phyloP scores from a whole-genome alignment of 2,329 filamentous ascomycete genomes.

The Penicillium fuscoglaucum region DNA sequence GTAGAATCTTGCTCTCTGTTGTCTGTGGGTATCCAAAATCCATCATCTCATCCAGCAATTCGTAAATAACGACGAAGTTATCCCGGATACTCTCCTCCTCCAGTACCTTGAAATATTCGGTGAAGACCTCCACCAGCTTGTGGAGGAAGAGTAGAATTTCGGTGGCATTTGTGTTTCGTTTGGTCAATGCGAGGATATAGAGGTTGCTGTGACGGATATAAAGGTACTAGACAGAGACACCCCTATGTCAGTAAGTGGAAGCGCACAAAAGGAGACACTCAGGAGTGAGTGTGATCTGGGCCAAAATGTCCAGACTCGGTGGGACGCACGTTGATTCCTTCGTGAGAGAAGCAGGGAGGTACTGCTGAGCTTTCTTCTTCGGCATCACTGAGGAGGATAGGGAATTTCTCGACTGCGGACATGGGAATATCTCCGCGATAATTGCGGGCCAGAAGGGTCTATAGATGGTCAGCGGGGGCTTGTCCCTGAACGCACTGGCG shows the following conservation, averaged over 20 bases:
- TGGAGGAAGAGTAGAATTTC: slow-evolving; percentile 98
- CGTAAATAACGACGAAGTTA: slow-evolving; percentile 99
- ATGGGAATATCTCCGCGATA: slow-evolving; percentile 98
- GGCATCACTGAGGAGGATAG: slow-evolving; percentile 90
- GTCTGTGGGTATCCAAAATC: slow-evolving; percentile 99
- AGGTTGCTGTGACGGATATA: slow-evolving; percentile 99
- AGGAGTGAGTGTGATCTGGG: slow-evolving; percentile 10
- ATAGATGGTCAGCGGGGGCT: slow-evolving; percentile 26
- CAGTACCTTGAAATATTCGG: slow-evolving; percentile 98
- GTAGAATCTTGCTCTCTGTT: slow-evolving; percentile 95
- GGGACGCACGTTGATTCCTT: slow-evolving; percentile 87
- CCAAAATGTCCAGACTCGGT: neutral
- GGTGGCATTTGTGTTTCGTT: slow-evolving; percentile 97
- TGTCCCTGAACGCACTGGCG: slow-evolving; percentile 25
- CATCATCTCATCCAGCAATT: slow-evolving; percentile 99
- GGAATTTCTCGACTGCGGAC: slow-evolving; percentile 98
- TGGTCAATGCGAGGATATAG: slow-evolving; percentile 94
- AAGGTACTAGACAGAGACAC: slow-evolving; percentile 67
- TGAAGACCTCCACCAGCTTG: slow-evolving; percentile 98
- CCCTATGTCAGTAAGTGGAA: slow-evolving; percentile 15
- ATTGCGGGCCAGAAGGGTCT: slow-evolving; percentile 98
- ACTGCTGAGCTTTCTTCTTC: slow-evolving; percentile 99
- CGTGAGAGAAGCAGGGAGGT: slow-evolving; percentile 95
- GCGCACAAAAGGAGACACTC: slow-evolving; percentile 17
- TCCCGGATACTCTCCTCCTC: slow-evolving; percentile 98